Conservation (phyloP, 2,329 filamentous ascomycete species). For the Fusarium xyrophilum region DNA sequence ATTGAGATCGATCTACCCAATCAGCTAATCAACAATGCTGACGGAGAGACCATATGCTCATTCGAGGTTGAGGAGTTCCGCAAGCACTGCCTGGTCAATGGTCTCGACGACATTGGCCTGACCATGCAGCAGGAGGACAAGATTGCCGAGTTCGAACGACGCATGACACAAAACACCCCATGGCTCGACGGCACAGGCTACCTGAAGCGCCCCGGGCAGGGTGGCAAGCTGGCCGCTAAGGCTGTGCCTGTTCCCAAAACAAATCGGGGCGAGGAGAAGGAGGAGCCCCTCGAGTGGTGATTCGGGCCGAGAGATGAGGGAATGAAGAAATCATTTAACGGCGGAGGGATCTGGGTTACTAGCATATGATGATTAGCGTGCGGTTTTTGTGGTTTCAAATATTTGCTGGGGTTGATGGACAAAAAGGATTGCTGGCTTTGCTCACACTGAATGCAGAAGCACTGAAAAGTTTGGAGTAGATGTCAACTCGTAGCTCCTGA, state of each 20-base stretch:
- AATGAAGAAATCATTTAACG: constrained; percentile 28
- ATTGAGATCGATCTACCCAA: constrained; percentile 88
- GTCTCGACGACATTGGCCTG: constrained; percentile 92
- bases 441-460: constrained; percentile 23
- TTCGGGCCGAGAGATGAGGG: neutral
- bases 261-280: constrained; percentile 83
- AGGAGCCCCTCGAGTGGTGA: constrained; percentile 90
- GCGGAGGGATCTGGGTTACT: constrained; percentile 34
- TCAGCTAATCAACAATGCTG: constrained; percentile 79
- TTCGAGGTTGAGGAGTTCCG: constrained; percentile 94
- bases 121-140: constrained; percentile 93
- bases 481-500: constrained; percentile 15
- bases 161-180: constrained; percentile 78
- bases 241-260: constrained; percentile 80
- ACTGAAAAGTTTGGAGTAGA: constrained; percentile 18
- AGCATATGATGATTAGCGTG: constrained; percentile 36
- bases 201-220: constrained; percentile 65
- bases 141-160: constrained; percentile 82
- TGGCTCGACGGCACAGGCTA: constrained; percentile 92
- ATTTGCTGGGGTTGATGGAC: constrained; percentile 14
- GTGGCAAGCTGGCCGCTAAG: constrained; percentile 64
- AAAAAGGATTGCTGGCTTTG: constrained; percentile 19
- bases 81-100: constrained; percentile 92
- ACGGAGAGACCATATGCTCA: constrained; percentile 74
- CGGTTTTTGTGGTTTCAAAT: constrained; percentile 21